These are phyloP conservation scores for Sclerotinia nivalis DNA, from an alignment of 2,329 filamentous ascomycete species.

Conservation along the genomic window DNA sequence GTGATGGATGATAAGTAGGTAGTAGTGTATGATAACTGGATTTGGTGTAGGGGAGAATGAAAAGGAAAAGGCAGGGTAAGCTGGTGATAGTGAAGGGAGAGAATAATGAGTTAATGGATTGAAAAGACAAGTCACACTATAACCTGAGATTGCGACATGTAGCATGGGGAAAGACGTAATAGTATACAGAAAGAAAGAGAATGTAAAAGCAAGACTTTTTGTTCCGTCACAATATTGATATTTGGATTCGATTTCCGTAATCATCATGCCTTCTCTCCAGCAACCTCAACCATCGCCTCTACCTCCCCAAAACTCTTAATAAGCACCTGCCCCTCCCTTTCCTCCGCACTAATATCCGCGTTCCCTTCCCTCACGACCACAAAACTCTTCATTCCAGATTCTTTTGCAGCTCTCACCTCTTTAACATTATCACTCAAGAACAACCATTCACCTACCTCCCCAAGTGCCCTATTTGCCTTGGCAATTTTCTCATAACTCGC, in stretches of 20 bases:
- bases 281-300: constrained; percentile 15
- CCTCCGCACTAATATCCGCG: constrained; percentile 56
- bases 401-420: constrained; percentile 63
- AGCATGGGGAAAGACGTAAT: neutral
- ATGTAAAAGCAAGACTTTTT: neutral
- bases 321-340: constrained; percentile 40
- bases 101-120: neutral
- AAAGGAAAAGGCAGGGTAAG: neutral
- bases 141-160: neutral
- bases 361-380: constrained; percentile 71
- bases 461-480: constrained; percentile 42
- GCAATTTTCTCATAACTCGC: constrained; percentile 58
- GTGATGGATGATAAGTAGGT: neutral
- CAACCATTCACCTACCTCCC: constrained; percentile 58
- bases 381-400: constrained; percentile 62
- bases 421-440: constrained; percentile 80
- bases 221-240: neutral
- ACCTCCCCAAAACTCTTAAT: constrained; percentile 36
- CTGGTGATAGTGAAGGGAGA: too few species aligned
- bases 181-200: neutral
- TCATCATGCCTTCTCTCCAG: neutral
- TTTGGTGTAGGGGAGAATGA: neutral
- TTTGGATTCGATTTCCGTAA: neutral
- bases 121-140: neutral
- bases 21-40: neutral